A percentile compares a stretch with the other conserved stretches of the same genome.
These are phyloP conservation scores for Dovyalis caffra DNA, from an alignment of 345 rosid genomes.

Conservation along the genomic window DNA sequence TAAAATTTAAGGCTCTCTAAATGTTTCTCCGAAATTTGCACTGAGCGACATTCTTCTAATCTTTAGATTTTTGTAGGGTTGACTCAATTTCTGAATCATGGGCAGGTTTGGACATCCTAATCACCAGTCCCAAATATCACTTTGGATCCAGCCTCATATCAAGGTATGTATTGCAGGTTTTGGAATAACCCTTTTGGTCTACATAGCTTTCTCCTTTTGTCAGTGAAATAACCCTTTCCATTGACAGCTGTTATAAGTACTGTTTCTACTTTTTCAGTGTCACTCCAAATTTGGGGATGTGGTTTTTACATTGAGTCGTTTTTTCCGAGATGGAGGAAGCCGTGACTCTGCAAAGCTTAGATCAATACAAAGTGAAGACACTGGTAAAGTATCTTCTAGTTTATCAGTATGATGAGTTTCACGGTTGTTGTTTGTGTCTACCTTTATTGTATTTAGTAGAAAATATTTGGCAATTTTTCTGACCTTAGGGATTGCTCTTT, in stretches of 20 bases:
- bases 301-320: slow-evolving; percentile 73
- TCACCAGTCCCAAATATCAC: slow-evolving; percentile 80
- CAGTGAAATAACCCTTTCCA: slow-evolving; percentile 9
- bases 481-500: not conserved
- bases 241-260: slow-evolving; percentile 5
- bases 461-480: not conserved
- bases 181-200: slow-evolving; percentile 14
- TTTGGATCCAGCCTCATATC: slow-evolving; percentile 87
- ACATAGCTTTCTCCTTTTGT: slow-evolving; percentile 22
- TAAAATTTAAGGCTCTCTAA: not conserved
- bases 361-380: slow-evolving; percentile 33
- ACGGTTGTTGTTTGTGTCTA: not conserved
- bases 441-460: not conserved
- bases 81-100: slow-evolving; percentile 23
- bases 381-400: slow-evolving; percentile 45
- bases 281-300: slow-evolving; percentile 78
- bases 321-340: slow-evolving; percentile 65
- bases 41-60: not conserved
- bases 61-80: not conserved
- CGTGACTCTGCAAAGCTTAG: slow-evolving; percentile 34
- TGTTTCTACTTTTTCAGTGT: slow-evolving; percentile 52
- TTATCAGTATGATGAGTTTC: slow-evolving; percentile 5
- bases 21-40: not conserved
- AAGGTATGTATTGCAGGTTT: slow-evolving; percentile 46
- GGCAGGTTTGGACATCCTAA: slow-evolving; percentile 71